Evolutionary conservation across 1,139 yeast species (phyloP), one percentile per base, ranked within the genome.

Genomic region (Pichia sp.): DNA sequence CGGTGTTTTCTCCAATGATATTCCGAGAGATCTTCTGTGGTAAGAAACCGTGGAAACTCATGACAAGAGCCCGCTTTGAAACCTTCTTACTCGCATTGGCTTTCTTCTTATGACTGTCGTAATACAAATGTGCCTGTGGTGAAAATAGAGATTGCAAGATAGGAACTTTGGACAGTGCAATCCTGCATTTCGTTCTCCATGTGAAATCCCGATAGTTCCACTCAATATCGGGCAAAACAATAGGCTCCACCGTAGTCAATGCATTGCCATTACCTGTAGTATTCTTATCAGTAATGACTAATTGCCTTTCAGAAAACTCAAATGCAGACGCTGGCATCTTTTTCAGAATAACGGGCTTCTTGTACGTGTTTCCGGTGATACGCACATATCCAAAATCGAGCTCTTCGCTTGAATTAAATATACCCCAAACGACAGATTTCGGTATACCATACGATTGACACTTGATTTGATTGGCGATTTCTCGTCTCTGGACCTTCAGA

Each of bases 11-110:
- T 0, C 79, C 81, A 21, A 77, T 67, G 37, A 75, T 59, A 7
- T 72, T 58, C 54, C 69, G 66, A 14, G 75, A 79, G 60, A 78
- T 65, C 52, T 77, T 79, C 27, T 71, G 70, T 1, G 84, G 83
- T 33, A 76, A 66, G 58, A 76, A 79, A 14, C 77, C 76, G 61
- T 79, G 84, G 4, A 77, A 67, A 2, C 77, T 73, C 30, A 79
- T 65, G 1, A 77, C 65, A 2, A 76, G 70, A 3, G 71, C 73
- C 40, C 63, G 69, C 44, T 70, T 70, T 15, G 47, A 45, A n/a
- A 46, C 44, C 15, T 43, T 46, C n/a, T 44, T 32, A 11, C 27
- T 33, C 8, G 36, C 42, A 3, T 14, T 19, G 11, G 42, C 47
- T 18, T 38, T 36, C 48, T 53, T 53, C 11, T 10, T 14, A 3